Conservation (phyloP, 108 stramenopile species). For the Aureococcus anophagefferens region DNA sequence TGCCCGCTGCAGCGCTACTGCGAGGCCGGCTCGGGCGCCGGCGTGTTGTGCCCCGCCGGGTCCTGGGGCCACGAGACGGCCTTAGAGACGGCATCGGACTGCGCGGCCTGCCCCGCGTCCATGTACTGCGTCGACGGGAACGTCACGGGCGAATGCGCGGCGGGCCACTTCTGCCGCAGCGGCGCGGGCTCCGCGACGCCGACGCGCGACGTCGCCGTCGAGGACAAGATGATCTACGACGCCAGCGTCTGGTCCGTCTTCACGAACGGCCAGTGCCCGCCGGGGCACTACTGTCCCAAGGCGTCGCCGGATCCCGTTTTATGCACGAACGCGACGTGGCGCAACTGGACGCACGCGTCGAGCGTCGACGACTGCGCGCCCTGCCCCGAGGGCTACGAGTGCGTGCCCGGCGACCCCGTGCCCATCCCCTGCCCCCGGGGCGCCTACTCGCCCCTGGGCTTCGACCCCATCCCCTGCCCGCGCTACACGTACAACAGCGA, state of each 20-base stretch:
- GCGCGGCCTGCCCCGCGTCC: slow-evolving; percentile 29
- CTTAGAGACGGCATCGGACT: slow-evolving; percentile 6
- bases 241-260: slow-evolving; percentile 14
- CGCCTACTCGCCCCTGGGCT: slow-evolving; percentile 30
- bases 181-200: slow-evolving; percentile 24
- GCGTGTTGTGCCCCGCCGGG: slow-evolving; percentile 14
- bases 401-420: slow-evolving; percentile 9
- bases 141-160: slow-evolving; percentile 27
- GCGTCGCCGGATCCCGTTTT: slow-evolving; percentile 26
- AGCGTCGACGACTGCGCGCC: slow-evolving; percentile 29
- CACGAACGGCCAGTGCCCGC: slow-evolving; percentile 34
- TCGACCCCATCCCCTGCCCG: slow-evolving; percentile 23
- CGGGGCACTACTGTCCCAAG: slow-evolving; percentile 40
- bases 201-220: slow-evolving; percentile 1
- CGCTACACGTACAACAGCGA: slow-evolving; percentile 25
- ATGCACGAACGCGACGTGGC: slow-evolving; percentile 38
- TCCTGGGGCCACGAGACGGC: slow-evolving; percentile 2
- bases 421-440: slow-evolving; percentile 30
- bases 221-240: neutral
- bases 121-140: slow-evolving; percentile 24
- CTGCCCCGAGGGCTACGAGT: slow-evolving; percentile 30
- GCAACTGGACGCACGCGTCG: slow-evolving; percentile 12
- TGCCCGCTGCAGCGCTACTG: slow-evolving; percentile 29
- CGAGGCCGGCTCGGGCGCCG: neutral
- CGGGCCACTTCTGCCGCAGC: slow-evolving; percentile 31